Evolutionary conservation across 805 yeast genomes (phyloP), one percentile per base, ranked within the genome.

Genomic region (Cyberlindnera lachancei): DNA sequence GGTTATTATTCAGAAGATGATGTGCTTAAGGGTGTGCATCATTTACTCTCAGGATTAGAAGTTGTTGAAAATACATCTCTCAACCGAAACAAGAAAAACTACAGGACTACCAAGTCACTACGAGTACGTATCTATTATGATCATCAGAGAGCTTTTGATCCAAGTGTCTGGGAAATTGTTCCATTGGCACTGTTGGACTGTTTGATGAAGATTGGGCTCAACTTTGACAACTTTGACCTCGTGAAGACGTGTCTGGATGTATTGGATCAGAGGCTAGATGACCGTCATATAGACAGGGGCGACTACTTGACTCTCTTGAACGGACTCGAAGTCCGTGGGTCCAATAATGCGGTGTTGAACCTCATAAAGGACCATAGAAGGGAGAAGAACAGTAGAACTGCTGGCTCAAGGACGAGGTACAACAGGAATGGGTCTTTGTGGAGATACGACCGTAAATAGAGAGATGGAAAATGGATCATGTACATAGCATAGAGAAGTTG

Each of bases 111-210:
- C 21, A 11, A 12, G 16, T n/a, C 15, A 19, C 17, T 25, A 35
- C 21, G 30, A 18, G 30, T 7, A 18, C 36, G n/a, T 31, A 33
- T 15, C 14, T 23, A 19, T 25, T 21, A 35, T 16, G 24, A 14
- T 22, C 33, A 34, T 9, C 23, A 14, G 15, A 23, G 22, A 5
- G 23, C 23, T 10, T 16, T 23, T 7, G 18, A 13, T 12, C 11
- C 17, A 5, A 15, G 15, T 7, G 25, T 36, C 2, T 25, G 40
- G 30, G 27, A 31, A 7, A 4, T n/a, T 1, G 18, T 37, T 12
- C 46, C 51, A 16, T 3, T 35, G n/a, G 33, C 35, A 8, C n/a
- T 45, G 7, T 13, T 45, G 7, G 34, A 40, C 14, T 25, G 28
- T 6, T 18, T 40, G 1, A 8, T 34, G 22, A 31, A 29, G 12